Base-by-base conservation (phyloP, 441 rosid species). In the Adansonia madagascariensis region DNA sequence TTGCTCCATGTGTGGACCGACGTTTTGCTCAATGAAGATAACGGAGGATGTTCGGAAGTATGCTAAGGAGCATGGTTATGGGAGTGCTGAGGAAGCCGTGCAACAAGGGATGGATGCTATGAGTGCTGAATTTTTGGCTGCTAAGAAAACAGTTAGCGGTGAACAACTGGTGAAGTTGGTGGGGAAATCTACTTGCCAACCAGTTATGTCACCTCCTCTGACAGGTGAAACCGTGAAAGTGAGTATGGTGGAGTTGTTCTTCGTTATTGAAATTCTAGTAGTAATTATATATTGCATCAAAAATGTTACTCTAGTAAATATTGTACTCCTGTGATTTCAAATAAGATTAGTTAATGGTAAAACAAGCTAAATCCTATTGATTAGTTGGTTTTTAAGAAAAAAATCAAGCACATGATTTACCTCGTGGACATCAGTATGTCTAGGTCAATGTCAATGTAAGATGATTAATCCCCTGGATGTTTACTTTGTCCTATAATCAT, bases 1-100 rank as follows among this genome's bases (percentile, higher is more conserved):
- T 78, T 96, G 98, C 85, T 96, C 98, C 46, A 91, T 96, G 99
- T 96, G 98, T 59, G 98, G 99, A 27, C 99, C 98, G 2, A 96
- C 94, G 60, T 96, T 94, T 84, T 96, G 99, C 90, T 96, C 99
- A 10, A 96, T 96, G 99, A 96, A 90, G 98, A 96, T 94, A 85
- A 96, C 98, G 4, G 99, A 96, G 86, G 98, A 96, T 77, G 97
- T 96, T 78, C 80, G 99, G 20, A 96, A 90, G 86, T 94, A 94
- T 77, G 99, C 98, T 27, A 98, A 94, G 85, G 93, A 92, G 89
- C 95, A 96, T 82, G 97, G 98, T 75, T 94, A 96, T 82, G 98
- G 96, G 41, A 89, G 73, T 76, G 89, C 94, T n/a, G 98, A 92
- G 80, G 99, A 94, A 89, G 99, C 98, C 14, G 83, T 92, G 67